phyloP scores from a whole-genome alignment of 257 asterid genomes.

The Nicotiana paniculata region DNA sequence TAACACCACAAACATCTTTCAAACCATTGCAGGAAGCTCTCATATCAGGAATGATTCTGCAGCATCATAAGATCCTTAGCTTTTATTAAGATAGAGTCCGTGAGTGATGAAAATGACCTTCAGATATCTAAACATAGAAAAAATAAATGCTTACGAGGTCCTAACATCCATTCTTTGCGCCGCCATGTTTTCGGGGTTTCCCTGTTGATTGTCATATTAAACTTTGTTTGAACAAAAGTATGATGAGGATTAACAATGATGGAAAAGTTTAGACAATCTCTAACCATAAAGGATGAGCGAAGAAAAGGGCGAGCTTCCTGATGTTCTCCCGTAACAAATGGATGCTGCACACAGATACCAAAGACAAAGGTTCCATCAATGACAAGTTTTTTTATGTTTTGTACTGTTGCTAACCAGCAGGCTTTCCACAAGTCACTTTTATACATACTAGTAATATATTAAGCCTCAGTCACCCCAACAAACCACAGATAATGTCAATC shows the following conservation, averaged over 20 bases:
- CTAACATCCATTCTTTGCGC: conserved; percentile 44
- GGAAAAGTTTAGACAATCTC: conserved; percentile 27
- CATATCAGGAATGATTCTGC: conserved; percentile 56
- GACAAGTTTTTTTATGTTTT: background rate
- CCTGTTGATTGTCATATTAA: conserved; percentile 42
- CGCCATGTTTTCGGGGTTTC: conserved; percentile 42
- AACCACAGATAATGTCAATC: conserved; percentile 1
- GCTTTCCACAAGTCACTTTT: background rate
- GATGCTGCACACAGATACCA: conserved; percentile 61
- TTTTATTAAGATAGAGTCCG: background rate
- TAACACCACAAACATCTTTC: conserved; percentile 46
- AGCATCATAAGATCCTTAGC: conserved; percentile 15
- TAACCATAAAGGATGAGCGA: conserved; percentile 54
- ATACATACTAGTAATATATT: background rate
- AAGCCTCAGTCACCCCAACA: background rate
- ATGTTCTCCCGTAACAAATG: conserved; percentile 78
- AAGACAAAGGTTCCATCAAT: conserved; percentile 7
- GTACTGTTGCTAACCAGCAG: background rate
- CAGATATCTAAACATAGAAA: background rate
- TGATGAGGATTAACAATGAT: background rate
- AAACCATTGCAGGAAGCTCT: conserved; percentile 58
- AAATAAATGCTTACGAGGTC: conserved; percentile 53
- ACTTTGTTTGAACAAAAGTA: background rate
- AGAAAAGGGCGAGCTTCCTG: conserved; percentile 50
- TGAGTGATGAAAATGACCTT: background rate